Evolutionary conservation across 345 rosid species (phyloP), one percentile per base, ranked within the genome.

Genomic region (Citrus maxima): DNA sequence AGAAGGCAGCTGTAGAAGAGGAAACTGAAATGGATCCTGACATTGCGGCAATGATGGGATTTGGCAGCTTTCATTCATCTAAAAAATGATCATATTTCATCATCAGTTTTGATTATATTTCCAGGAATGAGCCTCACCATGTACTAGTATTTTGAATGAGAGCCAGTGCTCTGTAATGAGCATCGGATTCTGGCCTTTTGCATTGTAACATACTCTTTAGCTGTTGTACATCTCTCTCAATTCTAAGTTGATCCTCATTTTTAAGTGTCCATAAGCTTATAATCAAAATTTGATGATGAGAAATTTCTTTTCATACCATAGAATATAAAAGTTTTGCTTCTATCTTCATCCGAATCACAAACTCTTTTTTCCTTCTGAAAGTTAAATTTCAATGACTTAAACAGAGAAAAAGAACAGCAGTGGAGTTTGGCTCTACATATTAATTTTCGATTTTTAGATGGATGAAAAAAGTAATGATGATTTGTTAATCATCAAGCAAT

Each of bases 21-120:
- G 99, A 91, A 81, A 87, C 88, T 13, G 98, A 96, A 74, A 84
- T 88, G 46, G 97, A 94, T 85, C 95, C 99, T 0, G 99, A 96
- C 59, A 91, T 95, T 80, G 99, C 99, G 61, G 95, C 95, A 72
- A 78, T 92, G 93, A 93, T 95, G 99, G 99, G 99, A 72, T 95
- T 95, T 32, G 98, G 98, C 2, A 97, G 99, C 65, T 95, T 95
- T 78, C 85, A 97, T 56, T 89, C 97, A 37, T 91, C 97, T 3
- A 92, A 95, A 82, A 90, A 91, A 73, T 93, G 85, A 88, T 7
- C 60, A 34, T 18, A 30, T 65, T 65, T 56, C n/a, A 18, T 34
- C 66, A 21, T 32, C 58, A 13, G 59, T 24, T 32, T 16, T 10
- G 2, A 14, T 25, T 54, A 54, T 54, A 18, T 9, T 38, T n/a